These are phyloP conservation scores for Calendula officinalis DNA, from an alignment of 129 eudicot genomes.

Conservation along the genomic window DNA sequence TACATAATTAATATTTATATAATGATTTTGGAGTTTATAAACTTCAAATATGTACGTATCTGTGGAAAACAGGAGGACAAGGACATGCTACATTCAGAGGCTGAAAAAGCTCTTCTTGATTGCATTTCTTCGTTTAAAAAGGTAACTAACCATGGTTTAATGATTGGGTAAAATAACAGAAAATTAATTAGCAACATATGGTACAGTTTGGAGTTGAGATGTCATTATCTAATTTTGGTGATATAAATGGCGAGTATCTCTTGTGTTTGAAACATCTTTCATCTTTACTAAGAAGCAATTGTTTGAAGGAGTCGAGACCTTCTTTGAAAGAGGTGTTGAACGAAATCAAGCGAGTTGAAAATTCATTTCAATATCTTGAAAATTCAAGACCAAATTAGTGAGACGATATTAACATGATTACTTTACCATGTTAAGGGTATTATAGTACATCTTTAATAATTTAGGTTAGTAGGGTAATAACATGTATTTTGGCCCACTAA, in stretches of 20 bases:
- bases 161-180: not conserved
- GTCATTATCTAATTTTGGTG: slow-evolving; percentile 36
- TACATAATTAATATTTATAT: not conserved
- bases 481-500: no score
- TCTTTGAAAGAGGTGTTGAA: slow-evolving; percentile 41
- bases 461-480: no score
- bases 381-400: no score
- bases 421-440: no score
- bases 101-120: slow-evolving; percentile 53
- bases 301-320: slow-evolving; percentile 20
- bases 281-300: slow-evolving; percentile 21
- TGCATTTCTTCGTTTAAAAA: slow-evolving; percentile 69
- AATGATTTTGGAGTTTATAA: not conserved
- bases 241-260: slow-evolving; percentile 58
- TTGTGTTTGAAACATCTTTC: slow-evolving; percentile 59
- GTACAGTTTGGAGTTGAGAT: slow-evolving; percentile 51
- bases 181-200: not conserved
- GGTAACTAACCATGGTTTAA: slow-evolving; percentile 44
- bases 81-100: slow-evolving; percentile 21
- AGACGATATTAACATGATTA: no score
- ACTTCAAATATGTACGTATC: not conserved
- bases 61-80: slow-evolving; percentile 25
- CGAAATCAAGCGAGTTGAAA: slow-evolving; percentile 48
- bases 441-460: no score
- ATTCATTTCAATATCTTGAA: no score